A percentile compares a stretch with the other conserved stretches of the same genome.
phyloP scores from a whole-genome alignment of 441 rosid species.

The Aleurites moluccanus region DNA sequence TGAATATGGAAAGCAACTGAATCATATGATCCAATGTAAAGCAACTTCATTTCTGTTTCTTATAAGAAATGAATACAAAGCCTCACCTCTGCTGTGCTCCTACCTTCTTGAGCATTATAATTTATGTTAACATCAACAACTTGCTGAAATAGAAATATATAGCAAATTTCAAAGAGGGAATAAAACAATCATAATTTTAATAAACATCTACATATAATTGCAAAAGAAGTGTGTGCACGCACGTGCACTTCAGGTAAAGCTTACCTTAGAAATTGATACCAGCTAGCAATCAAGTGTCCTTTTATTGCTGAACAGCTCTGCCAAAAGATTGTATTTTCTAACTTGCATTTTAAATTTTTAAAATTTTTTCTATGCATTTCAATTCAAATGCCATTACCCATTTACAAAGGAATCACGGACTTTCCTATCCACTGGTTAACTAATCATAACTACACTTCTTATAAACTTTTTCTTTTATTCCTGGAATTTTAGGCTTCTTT shows the following conservation, averaged over 20 bases:
- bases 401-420: background rate
- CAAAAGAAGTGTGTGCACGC: background rate
- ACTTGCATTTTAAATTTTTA: conserved; percentile 4
- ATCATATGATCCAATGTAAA: conserved; percentile 4
- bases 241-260: background rate
- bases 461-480: background rate
- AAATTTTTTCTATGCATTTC: background rate
- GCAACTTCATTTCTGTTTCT: background rate
- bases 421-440: background rate
- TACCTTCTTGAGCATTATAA: conserved; percentile 76
- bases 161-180: conserved; percentile 17
- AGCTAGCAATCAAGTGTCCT: background rate
- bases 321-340: background rate
- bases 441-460: background rate
- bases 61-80: conserved; percentile 7
- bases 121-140: conserved; percentile 59
- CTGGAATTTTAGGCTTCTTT: background rate
- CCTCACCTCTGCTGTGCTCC: conserved; percentile 74
- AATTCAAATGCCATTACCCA: background rate
- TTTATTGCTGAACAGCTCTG: background rate
- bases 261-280: conserved; percentile 1
- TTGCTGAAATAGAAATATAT: conserved; percentile 45
- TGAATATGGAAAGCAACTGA: conserved; percentile 9
- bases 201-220: background rate
- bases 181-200: conserved; percentile 1